phyloP scores from a whole-genome alignment of 192 early-diverging fungal species.

The Gonapodya prolifera region DNA sequence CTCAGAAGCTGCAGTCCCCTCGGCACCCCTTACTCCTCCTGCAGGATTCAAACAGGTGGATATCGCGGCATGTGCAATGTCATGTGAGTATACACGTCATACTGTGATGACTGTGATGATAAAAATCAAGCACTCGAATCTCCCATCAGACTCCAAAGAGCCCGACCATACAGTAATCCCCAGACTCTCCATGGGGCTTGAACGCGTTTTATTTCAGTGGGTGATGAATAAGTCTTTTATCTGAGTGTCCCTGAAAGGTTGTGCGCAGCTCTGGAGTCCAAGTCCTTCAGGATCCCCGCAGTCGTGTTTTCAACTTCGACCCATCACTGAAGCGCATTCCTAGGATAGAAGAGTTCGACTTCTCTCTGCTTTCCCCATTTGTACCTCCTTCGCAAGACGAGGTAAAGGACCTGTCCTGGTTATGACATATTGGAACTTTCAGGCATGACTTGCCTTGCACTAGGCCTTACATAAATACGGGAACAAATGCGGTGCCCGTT shows the following conservation, averaged over 20 bases:
- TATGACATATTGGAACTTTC: neutral
- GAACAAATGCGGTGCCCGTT: constrained; percentile 30
- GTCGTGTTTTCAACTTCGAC: constrained; percentile 65
- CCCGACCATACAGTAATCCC: neutral
- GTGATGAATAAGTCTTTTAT: too few species aligned
- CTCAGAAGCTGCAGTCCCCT: neutral
- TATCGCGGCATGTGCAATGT: neutral
- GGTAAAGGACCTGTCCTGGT: neutral
- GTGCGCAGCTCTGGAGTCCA: constrained; percentile 70
- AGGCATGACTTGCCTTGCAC: neutral
- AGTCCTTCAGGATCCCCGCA: constrained; percentile 60
- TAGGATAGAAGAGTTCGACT: constrained; percentile 71
- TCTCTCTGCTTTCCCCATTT: constrained; percentile 61
- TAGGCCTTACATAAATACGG: constrained; percentile 5
- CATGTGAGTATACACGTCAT: neutral
- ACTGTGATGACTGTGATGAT: neutral
- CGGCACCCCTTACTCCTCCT: neutral
- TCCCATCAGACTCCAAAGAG: neutral
- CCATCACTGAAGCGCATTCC: constrained; percentile 67
- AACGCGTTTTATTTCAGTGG: neutral
- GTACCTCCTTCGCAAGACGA: constrained; percentile 66
- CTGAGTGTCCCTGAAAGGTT: too few species aligned
- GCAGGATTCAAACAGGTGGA: neutral
- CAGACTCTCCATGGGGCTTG: neutral
- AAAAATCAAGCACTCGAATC: neutral